Base-by-base conservation (phyloP, 2,329 filamentous ascomycete species). In the Stagonosporopsis chrysanthemi region DNA sequence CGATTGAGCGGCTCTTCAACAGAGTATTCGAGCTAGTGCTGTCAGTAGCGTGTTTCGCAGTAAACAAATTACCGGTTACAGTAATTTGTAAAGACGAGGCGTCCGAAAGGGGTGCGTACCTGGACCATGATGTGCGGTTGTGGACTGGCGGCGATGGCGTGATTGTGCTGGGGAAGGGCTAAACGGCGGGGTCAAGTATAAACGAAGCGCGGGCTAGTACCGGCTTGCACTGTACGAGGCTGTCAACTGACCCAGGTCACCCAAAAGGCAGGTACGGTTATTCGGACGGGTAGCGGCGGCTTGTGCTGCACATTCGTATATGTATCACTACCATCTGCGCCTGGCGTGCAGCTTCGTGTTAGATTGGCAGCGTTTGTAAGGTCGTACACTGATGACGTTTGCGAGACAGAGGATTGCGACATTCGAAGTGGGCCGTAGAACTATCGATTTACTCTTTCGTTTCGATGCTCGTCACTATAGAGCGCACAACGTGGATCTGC, bases 1-100 rank as follows among this genome's bases (percentile, higher is more conserved):
- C 80, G 74, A 60, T 83, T 83, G 41, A 83, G 71, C 45, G 81
- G 81, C 46, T 81, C 63, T 52, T 80, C 73, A 50, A 78, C 78
- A 12, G 75, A 71, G 48, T 80, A 79, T 48, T 79, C 76, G 19
- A 74, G 66, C 72, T 76, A 64, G 58, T 66, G 62, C 64, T 36
- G 38, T 65, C 45, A 63, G 55, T 47, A 51, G 23, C 26, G 24
- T 23, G 22, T 56, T 23, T 39, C 4, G 12, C 17, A 48, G 41
- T 51, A 51, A 51, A 66, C 58, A 66, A 28, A 62, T 48, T 62
- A 42, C 65, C 66, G 23, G 12, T 62, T 65, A 52, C 36, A 62
- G 65, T 53, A 52, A 60, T 46, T 51, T 60, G 22, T 57, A 42
- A 40, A 46, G 38, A 15, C 40, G 28, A 58, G 15, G 7, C 11